Evolutionary conservation across 345 rosid genomes (phyloP).

Genomic region (Eutrema japonicum): DNA sequence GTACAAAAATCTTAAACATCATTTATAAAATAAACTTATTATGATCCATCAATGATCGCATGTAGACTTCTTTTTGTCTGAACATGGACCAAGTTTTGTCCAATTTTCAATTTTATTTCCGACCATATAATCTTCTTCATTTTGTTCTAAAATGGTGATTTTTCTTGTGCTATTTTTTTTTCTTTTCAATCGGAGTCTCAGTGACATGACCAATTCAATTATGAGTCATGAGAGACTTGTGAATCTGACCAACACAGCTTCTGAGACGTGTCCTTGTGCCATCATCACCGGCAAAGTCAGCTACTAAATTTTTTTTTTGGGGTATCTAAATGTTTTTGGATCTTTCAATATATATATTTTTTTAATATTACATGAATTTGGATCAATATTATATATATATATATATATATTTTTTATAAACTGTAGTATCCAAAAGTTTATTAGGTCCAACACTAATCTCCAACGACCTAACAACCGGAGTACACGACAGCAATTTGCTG

Average conservation of each 20-base stretch:
- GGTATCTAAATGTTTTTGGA: neutral
- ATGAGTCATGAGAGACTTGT: conserved; percentile 32
- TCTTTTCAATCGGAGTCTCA: neutral
- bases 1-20: too few species aligned
- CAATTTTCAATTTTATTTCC: neutral
- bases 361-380: too few species aligned
- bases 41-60: neutral
- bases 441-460: too few species aligned
- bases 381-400: too few species aligned
- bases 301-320: neutral
- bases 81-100: conserved; percentile 12
- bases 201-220: conserved; percentile 24
- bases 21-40: too few species aligned
- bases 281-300: conserved; percentile 35
- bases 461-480: too few species aligned
- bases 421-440: too few species aligned
- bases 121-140: neutral
- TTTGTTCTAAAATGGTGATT: neutral
- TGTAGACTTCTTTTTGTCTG: conserved; percentile 1
- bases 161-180: neutral
- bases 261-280: conserved; percentile 15
- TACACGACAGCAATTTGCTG: too few species aligned
- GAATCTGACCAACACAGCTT: conserved; percentile 25
- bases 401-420: too few species aligned
- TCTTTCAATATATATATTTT: neutral